phyloP scores from a whole-genome alignment of 2,329 filamentous ascomycete species.

The Thermothelomyces thermophilus region DNA sequence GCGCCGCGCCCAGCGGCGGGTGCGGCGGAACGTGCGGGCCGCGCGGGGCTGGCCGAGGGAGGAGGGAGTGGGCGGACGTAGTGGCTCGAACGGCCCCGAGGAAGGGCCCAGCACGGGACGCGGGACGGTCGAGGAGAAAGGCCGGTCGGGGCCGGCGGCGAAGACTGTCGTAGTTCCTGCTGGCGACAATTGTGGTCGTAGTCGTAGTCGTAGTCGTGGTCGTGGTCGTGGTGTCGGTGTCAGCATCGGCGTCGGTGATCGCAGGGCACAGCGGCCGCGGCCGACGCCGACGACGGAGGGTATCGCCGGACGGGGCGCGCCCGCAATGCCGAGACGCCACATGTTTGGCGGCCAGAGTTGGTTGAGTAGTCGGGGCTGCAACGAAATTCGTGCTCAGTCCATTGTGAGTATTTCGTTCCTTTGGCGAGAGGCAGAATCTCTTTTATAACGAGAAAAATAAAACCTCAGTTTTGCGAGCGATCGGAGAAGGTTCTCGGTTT shows the following conservation, averaged over 20 bases:
- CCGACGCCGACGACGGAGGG: too few species aligned
- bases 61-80: constrained; percentile 70
- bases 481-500: neutral
- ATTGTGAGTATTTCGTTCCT: neutral
- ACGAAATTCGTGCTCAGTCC: too few species aligned
- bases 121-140: constrained; percentile 1
- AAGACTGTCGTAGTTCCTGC: too few species aligned
- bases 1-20: constrained; percentile 71
- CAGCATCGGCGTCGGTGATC: neutral
- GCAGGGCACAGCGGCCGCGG: neutral
- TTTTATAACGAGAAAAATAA: too few species aligned
- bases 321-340: constrained; percentile 11
- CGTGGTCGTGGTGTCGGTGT: too few species aligned
- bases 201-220: too few species aligned
- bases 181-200: too few species aligned
- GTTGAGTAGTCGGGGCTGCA: neutral
- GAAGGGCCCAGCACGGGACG: constrained; percentile 6
- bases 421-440: too few species aligned
- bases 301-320: neutral
- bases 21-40: constrained; percentile 64
- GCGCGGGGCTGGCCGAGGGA: constrained; percentile 67
- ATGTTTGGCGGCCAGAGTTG: constrained; percentile 1
- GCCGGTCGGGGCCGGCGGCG: neutral
- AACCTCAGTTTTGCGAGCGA: neutral
- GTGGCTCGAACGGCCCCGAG: constrained; percentile 49